phyloP scores from a whole-genome alignment of 768 basidiomycete genomes.

The Xerocomellus amylosporus region DNA sequence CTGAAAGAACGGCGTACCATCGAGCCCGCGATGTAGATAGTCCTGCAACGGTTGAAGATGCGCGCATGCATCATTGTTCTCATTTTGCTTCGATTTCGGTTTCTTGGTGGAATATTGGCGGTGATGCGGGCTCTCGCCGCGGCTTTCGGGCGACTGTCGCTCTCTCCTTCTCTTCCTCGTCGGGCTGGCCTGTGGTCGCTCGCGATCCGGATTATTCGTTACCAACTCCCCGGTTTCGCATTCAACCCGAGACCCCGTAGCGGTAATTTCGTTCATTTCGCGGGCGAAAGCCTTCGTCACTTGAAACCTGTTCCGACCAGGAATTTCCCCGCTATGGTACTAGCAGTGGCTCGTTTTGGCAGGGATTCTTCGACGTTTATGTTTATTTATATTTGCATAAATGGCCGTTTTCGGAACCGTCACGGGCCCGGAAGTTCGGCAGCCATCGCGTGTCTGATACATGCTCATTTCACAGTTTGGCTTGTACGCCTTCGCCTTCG shows the following conservation, averaged over 20 bases:
- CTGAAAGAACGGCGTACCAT: conserved; percentile 43
- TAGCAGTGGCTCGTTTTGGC: too few relatives aligned
- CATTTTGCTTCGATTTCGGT: conserved; percentile 39
- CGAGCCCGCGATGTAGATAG: conserved; percentile 49
- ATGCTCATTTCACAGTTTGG: neutral
- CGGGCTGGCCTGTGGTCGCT: neutral
- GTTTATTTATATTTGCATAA: too few relatives aligned
- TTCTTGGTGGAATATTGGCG: conserved; percentile 23
- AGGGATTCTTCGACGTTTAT: too few relatives aligned
- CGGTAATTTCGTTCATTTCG: neutral
- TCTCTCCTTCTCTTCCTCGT: neutral
- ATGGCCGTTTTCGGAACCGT: too few relatives aligned
- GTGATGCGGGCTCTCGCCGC: neutral
- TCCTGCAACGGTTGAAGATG: conserved; percentile 54
- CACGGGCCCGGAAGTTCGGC: too few relatives aligned
- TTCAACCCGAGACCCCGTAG: neutral
- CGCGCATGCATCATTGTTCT: conserved; percentile 51
- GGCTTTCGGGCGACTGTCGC: neutral
- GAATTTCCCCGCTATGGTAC: too few relatives aligned
- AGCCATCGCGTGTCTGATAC: neutral
- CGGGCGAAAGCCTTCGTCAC: too few relatives aligned
- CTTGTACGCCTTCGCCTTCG: neutral
- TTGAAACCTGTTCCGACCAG: neutral
- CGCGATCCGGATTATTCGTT: neutral
- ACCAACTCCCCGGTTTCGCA: neutral